Evolutionary conservation across 345 rosid genomes (phyloP), one percentile per base, ranked within the genome.

Genomic region (Bruguiera gymnorhiza): DNA sequence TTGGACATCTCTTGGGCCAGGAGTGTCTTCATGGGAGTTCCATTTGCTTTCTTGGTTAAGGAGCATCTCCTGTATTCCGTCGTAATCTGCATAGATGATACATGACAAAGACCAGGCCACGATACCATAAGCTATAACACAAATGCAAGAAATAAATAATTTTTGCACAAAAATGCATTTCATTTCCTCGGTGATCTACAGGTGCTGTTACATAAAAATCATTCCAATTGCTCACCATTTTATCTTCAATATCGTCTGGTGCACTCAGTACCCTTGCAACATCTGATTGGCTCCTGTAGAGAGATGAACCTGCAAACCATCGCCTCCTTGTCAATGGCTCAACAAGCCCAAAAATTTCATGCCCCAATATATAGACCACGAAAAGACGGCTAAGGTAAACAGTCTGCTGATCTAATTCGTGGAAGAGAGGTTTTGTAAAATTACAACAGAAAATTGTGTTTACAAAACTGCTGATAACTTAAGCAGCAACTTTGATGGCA

Each of bases 1-100:
- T 84, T 92, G 20, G 89, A 85, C 96, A 92, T 83, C 80, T 92
- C 97, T 73, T 82, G 88, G 50, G 89, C 96, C 62, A 92, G 82
- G 63, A 95, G 90, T 62, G 82, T 85, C 87, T 92, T 95, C 83
- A 89, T 90, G 18, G 94, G 91, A 55, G 94, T 90, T 52, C 82
- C 90, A 68, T 69, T 81, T 13, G 78, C 81, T 75, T 83, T 88
- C 77, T 76, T 85, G 75, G 79, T 75, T 27, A 87, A 86, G 67
- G 85, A 83, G 82, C 77, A 76, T 89, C 88, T 87, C 71, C 80
- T 81, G 48, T 80, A 73, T 74, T 86, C 87, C 29, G 87, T 75
- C 29, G 85, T 80, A 63, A 81, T 73, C 96, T 89, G 84, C 81
- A 81, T 54, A 78, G 39, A 27, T 48, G 57, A 69, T 68, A 51